phyloP scores from a whole-genome alignment of 1,284 basidiomycete species.

The Austropuccinia psidii region DNA sequence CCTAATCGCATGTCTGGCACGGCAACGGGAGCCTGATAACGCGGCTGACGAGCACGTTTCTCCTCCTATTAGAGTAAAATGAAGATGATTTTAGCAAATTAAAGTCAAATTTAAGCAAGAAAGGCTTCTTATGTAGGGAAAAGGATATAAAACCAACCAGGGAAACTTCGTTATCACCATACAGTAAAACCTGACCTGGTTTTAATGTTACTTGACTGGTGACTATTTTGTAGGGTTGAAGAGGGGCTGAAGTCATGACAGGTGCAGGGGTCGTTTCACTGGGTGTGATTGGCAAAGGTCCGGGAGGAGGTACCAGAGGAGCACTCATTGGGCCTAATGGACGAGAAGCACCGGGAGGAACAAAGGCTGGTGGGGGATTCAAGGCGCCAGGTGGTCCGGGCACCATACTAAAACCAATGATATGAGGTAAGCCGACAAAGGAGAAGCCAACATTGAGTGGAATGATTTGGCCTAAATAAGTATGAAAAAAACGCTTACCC shows the following conservation, averaged over 20 bases:
- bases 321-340: background rate
- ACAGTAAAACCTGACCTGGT: slow-evolving; percentile 67
- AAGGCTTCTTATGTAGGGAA: no score
- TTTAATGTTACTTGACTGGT: slow-evolving; percentile 57
- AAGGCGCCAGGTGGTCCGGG: slow-evolving; percentile 8
- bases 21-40: slow-evolving; percentile 59
- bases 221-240: slow-evolving; percentile 54
- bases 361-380: slow-evolving; percentile 22
- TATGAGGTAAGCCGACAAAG: background rate
- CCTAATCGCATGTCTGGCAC: slow-evolving; percentile 37
- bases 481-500: background rate
- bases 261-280: slow-evolving; percentile 1
- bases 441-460: background rate
- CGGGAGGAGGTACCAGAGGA: slow-evolving; percentile 12
- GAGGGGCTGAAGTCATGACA: slow-evolving; percentile 43
- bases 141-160: slow-evolving; percentile 53
- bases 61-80: slow-evolving; percentile 58
- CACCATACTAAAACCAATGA: slow-evolving; percentile 4
- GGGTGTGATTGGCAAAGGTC: background rate
- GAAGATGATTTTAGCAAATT: background rate
- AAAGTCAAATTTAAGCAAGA: background rate
- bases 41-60: slow-evolving; percentile 63
- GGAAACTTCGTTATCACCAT: slow-evolving; percentile 65
- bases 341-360: slow-evolving; percentile 18
- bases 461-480: background rate